Percentiles rank a stretch among this genome's conserved stretches.
phyloP scores from a whole-genome alignment of 164 flowering plant genomes.

The Aristolochia californica region DNA sequence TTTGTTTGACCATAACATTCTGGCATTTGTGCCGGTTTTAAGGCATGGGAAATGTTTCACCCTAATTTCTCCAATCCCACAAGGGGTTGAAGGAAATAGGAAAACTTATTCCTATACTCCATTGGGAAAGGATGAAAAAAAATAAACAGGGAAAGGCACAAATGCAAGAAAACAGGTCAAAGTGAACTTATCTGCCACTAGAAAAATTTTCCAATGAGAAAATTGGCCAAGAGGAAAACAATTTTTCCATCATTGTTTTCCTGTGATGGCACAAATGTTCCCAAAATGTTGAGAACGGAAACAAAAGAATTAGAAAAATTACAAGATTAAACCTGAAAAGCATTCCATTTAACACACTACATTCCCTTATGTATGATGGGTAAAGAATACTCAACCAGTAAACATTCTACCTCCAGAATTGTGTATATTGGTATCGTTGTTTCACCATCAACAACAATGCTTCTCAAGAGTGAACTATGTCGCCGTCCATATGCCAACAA shows the following conservation, averaged over 20 bases:
- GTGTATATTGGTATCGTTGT: slow-evolving; percentile 71
- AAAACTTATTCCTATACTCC: neutral
- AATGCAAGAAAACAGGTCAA: neutral
- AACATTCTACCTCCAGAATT: slow-evolving; percentile 59
- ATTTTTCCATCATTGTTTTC: too few relatives aligned
- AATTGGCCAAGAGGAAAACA: too few relatives aligned
- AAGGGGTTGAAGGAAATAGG: neutral
- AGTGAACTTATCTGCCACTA: neutral
- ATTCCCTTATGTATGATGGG: neutral
- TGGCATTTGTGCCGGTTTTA: too few relatives aligned
- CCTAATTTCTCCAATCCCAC: neutral
- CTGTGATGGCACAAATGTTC: too few relatives aligned
- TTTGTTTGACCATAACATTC: too few relatives aligned
- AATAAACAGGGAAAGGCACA: neutral
- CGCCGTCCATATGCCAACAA: slow-evolving; percentile 94
- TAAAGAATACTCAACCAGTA: neutral
- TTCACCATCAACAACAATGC: slow-evolving; percentile 80
- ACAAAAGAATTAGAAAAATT: too few relatives aligned
- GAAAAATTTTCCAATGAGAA: neutral
- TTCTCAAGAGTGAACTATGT: slow-evolving; percentile 87
- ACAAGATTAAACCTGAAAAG: too few relatives aligned
- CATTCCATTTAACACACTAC: too few relatives aligned
- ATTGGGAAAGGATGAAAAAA: neutral
- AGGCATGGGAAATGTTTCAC: too few relatives aligned
- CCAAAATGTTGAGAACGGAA: too few relatives aligned